Evolutionary conservation across 2,329 filamentous ascomycete genomes (phyloP), one percentile per base, ranked within the genome.

Genomic region (Aspergillus chevalieri): DNA sequence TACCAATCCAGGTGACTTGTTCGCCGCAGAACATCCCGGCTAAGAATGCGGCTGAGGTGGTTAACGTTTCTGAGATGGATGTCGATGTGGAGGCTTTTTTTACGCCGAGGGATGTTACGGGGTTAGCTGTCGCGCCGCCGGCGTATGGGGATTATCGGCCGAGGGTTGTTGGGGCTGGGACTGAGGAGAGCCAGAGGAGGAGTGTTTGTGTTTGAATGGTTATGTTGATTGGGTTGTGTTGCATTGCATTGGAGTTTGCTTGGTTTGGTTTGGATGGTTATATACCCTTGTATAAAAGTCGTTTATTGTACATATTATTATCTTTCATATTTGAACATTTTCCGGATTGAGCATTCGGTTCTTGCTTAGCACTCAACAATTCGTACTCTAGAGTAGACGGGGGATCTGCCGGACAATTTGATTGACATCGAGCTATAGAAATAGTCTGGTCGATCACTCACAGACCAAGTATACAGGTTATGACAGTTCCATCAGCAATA

Each of bases 1-100:
- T 76, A 0, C 74, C 74, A 0, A 63, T 76, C 19, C 74, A 77
- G 56, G 57, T 77, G 39, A 65, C 59, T 8, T 30, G 14, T 6
- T 10, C 22, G 19, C 17, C 41, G 12, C 17, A 6, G 9, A 14
- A 38, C n/a, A 38, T n/a, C n/a, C n/a, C n/a, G 8, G 6, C n/a
- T 4, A 38, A 38, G 34, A 36, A 36, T 36, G 34, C 14, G 34
- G 14, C 33, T 34, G n/a, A 14, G 34, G 34, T 33, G 30, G 30
- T 3, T 17, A 7, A 7, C 17, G 34, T 36, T 36, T 17, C 34
- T 15, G 34, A n/a, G 17, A 21, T 19, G 17, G 17, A 41, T 12
- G 38, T 6, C 10, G 42, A 26, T 22, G 7, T n/a, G 42, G 42
- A 26, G 15, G 10, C n/a, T 0, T 44, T 44, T n/a, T 44, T 44